phyloP scores from a whole-genome alignment of 139 green algal genomes.

The Monoraphidium neglectum region DNA sequence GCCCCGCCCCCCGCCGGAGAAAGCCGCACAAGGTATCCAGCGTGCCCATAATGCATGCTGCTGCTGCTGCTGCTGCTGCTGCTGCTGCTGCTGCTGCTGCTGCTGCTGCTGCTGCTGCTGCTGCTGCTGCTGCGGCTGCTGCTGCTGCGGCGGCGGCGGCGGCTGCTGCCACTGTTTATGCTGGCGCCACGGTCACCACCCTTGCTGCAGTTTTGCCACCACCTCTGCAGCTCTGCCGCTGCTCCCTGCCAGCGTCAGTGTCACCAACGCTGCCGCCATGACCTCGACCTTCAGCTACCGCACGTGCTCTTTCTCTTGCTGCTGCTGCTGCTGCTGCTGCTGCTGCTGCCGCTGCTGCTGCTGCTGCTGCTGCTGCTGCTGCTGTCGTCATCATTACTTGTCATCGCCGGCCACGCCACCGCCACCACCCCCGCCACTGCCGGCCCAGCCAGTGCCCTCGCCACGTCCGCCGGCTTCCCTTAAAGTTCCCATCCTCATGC shows the following conservation, averaged over 20 bases:
- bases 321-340: constrained; percentile 4
- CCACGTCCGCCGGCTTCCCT: too few species aligned
- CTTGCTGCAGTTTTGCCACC: neutral
- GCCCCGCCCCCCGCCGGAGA: constrained; percentile 1
- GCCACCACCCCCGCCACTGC: too few species aligned
- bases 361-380: neutral
- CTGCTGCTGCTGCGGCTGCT: neutral
- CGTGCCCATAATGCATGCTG: neutral
- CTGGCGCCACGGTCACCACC: constrained; percentile 13
- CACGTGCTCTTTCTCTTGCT: neutral
- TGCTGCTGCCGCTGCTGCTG: constrained; percentile 6
- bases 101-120: constrained; percentile 6
- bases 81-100: neutral
- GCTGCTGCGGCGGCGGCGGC: neutral
- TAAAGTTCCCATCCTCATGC: too few species aligned
- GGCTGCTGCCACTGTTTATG: constrained; percentile 17
- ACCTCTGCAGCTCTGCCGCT: neutral
- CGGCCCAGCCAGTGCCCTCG: too few species aligned
- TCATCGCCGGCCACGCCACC: too few species aligned
- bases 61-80: neutral
- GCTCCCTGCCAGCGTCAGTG: neutral
- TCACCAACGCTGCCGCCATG: neutral
- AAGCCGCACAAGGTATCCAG: neutral
- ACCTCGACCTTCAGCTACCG: neutral
- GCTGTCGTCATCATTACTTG: neutral